These are phyloP conservation scores for Pisolithus marmoratus DNA, from an alignment of 768 basidiomycete genomes.

Conservation along the genomic window DNA sequence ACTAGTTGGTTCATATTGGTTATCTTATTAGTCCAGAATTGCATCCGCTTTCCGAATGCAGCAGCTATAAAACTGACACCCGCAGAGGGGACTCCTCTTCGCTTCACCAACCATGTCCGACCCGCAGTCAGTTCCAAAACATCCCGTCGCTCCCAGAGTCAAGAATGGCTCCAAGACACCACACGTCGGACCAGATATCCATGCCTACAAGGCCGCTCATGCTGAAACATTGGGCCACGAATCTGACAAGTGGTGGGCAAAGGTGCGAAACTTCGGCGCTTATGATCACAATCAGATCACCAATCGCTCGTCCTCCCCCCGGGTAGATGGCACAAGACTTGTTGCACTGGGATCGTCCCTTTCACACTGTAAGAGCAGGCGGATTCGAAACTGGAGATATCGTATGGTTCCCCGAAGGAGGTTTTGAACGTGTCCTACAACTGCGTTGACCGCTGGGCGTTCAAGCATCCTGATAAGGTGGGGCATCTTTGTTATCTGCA, in stretches of 20 bases:
- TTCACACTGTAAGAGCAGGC: conserved; percentile 81
- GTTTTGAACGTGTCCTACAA: conserved; percentile 92
- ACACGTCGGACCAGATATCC: conserved; percentile 73
- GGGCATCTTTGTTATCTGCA: neutral
- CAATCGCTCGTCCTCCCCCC: neutral
- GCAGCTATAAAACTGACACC: too few relatives aligned
- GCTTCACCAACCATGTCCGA: conserved; percentile 34
- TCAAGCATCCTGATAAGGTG: conserved; percentile 79
- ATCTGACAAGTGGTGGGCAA: conserved; percentile 85
- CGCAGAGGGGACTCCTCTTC: neutral
- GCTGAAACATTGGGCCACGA: conserved; percentile 65
- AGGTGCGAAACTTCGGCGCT: conserved; percentile 37
- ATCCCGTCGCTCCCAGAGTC: conserved; percentile 77
- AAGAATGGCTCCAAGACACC: conserved; percentile 57
- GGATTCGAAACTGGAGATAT: conserved; percentile 82
- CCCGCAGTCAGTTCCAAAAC: conserved; percentile 34
- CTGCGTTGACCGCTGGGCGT: conserved; percentile 96
- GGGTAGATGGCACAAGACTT: conserved; percentile 63
- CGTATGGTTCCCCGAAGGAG: conserved; percentile 95
- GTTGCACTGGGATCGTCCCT: conserved; percentile 85
- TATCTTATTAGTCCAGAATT: too few relatives aligned
- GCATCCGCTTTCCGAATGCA: neutral
- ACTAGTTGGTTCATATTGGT: too few relatives aligned
- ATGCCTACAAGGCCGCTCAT: conserved; percentile 69
- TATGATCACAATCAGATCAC: neutral